These are phyloP conservation scores for Cladosporium sp. DNA, from an alignment of 2,329 filamentous ascomycete genomes.

Conservation along the genomic window DNA sequence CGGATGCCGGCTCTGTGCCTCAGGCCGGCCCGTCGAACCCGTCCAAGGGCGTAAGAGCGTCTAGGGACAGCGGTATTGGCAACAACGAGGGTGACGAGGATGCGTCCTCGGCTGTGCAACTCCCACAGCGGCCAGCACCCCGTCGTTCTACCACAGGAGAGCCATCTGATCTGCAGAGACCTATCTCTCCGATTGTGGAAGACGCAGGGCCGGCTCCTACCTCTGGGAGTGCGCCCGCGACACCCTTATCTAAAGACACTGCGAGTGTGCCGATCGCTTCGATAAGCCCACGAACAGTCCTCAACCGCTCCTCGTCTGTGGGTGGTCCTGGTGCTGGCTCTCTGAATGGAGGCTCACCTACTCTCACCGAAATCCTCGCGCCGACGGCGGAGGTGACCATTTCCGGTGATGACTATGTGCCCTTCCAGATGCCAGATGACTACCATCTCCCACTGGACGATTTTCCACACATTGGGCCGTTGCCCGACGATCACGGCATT, in stretches of 20 bases:
- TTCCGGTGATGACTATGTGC: slow-evolving; percentile 3
- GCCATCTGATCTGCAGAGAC: not conserved
- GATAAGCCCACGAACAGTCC: slow-evolving; percentile 5
- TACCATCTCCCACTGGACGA: slow-evolving; percentile 9
- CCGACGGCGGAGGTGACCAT: slow-evolving; percentile 14
- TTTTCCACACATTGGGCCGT: slow-evolving; percentile 1
- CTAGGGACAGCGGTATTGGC: slow-evolving; percentile 5
- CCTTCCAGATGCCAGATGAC: slow-evolving; percentile 11
- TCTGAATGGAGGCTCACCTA: slow-evolving; percentile 20
- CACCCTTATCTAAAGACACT: slow-evolving; percentile 8
- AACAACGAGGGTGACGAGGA: not conserved
- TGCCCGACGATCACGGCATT: not conserved
- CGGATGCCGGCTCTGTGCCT: not conserved
- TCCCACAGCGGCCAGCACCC: slow-evolving; percentile 4
- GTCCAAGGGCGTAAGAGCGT: not conserved
- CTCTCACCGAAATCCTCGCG: slow-evolving; percentile 25
- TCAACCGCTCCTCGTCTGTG: slow-evolving; percentile 1
- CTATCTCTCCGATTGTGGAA: slow-evolving; percentile 9
- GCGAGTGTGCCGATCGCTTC: slow-evolving; percentile 10
- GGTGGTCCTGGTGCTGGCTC: not conserved
- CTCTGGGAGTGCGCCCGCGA: slow-evolving; percentile 6
- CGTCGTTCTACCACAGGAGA: slow-evolving; percentile 1
- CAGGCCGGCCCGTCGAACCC: not conserved
- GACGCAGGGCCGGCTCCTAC: not conserved
- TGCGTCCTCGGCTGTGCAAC: not conserved